These are phyloP conservation scores for Neocatenulostroma microsporum DNA, from an alignment of 2,329 filamentous ascomycete genomes.

Conservation along the genomic window DNA sequence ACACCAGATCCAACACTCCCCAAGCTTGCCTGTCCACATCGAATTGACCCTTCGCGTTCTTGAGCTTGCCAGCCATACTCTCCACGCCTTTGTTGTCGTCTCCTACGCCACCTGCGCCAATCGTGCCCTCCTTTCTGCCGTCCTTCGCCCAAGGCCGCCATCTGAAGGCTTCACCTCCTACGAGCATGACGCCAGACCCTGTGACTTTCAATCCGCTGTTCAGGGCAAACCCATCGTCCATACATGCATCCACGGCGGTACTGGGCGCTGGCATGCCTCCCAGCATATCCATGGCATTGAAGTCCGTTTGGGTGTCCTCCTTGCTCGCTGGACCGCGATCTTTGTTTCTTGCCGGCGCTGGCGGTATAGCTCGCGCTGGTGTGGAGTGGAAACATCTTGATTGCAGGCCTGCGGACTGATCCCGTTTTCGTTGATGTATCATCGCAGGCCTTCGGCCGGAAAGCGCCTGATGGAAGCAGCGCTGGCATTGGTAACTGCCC, in stretches of 20 bases:
- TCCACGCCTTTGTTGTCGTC: slow-evolving; percentile 28
- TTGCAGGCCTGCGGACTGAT: background rate
- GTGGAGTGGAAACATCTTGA: slow-evolving; percentile 11
- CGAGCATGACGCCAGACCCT: slow-evolving; percentile 64
- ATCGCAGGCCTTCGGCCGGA: slow-evolving; percentile 2
- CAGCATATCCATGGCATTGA: slow-evolving; percentile 70
- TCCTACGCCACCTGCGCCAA: slow-evolving; percentile 30
- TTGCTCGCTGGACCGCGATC: slow-evolving; percentile 55
- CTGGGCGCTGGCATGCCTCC: slow-evolving; percentile 66
- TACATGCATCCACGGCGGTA: slow-evolving; percentile 75
- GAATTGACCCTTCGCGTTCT: slow-evolving; percentile 74
- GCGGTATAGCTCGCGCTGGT: slow-evolving; percentile 3
- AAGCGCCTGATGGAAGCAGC: slow-evolving; percentile 10
- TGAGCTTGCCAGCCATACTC: slow-evolving; percentile 40
- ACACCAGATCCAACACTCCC: slow-evolving; percentile 67
- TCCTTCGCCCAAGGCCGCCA: slow-evolving; percentile 73
- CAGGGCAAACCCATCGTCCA: slow-evolving; percentile 74
- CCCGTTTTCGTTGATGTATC: background rate
- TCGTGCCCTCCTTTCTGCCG: slow-evolving; percentile 29
- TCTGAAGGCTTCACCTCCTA: slow-evolving; percentile 77
- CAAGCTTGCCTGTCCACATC: slow-evolving; percentile 64
- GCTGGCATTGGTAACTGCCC: slow-evolving; percentile 8
- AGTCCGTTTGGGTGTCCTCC: slow-evolving; percentile 63
- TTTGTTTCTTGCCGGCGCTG: slow-evolving; percentile 36
- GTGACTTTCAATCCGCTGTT: slow-evolving; percentile 69